Base-by-base conservation (phyloP, 164 flowering plant genomes). In the Macadamia integrifolia region DNA sequence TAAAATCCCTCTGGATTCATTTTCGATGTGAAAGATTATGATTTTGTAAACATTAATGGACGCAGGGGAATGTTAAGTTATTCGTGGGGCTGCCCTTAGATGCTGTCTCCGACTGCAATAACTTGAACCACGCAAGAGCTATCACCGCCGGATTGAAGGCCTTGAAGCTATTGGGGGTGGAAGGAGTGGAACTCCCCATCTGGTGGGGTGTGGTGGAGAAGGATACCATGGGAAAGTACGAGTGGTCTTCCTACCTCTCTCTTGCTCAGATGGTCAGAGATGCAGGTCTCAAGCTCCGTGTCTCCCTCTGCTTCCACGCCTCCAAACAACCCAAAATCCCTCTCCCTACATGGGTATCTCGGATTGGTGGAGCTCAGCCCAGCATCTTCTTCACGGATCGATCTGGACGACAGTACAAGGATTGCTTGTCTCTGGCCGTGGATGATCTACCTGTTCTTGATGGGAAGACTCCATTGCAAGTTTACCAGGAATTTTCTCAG, bases 141-240 rank as follows among this genome's bases (percentile, higher is more conserved):
- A 86, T 94, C 29, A 80, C 80, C 14, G 92, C 83, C 0, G 97
- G 99, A 1, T 68, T 94, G 10, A 92, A 81, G 74, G 97, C 97
- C 9, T 67, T 94, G 84, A 94, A 92, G 78, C 82, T 94, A 8
- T 76, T 94, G 71, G 99, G 97, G 0, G 89, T 90, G 46, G 92
- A 88, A 64, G 99, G 99, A n/a, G 93, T 94, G 49, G 96, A 89
- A 75, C 72, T 94, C 50, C 92, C 99, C 0, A 73, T 94, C 11
- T 94, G 91, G 92, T 94, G 99, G 99, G 99, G 97, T 17, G 56
- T 88, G 29, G 96, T 68, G 13, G 99, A 94, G 86, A 90, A 82
- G 67, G 91, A 87, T 71, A 74, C 78, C 35, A 83, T 79, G 81
- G 96, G 96, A 48, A 76, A 83, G 35, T 89, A 88, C 62, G 79